These are phyloP conservation scores for Xylariaceae sp. DNA, from an alignment of 2,329 filamentous ascomycete genomes.

Conservation along the genomic window DNA sequence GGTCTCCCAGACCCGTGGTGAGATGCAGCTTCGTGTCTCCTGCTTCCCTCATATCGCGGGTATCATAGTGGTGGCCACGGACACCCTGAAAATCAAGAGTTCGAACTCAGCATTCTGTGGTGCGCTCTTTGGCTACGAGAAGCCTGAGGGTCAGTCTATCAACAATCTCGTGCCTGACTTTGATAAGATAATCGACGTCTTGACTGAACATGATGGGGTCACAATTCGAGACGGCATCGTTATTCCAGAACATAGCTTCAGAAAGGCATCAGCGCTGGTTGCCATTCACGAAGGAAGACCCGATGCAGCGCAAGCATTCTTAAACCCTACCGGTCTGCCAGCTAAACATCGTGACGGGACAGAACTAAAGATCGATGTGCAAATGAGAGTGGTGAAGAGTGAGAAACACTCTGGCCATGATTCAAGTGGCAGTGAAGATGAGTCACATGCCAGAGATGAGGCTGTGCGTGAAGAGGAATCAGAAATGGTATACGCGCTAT, in stretches of 20 bases:
- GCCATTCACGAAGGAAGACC: slow-evolving; percentile 77
- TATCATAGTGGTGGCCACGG: slow-evolving; percentile 85
- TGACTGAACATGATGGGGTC: slow-evolving; percentile 84
- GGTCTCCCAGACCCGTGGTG: slow-evolving; percentile 66
- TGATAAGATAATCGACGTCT: slow-evolving; percentile 72
- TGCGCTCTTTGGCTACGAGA: slow-evolving; percentile 84
- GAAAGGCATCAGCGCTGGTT: slow-evolving; percentile 79
- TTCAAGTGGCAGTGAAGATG: slow-evolving; percentile 25
- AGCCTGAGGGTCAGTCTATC: slow-evolving; percentile 75
- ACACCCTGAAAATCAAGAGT: slow-evolving; percentile 75
- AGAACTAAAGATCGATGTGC: slow-evolving; percentile 89
- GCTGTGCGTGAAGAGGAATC: slow-evolving; percentile 49
- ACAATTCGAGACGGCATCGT: slow-evolving; percentile 89
- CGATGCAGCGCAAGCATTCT: slow-evolving; percentile 73
- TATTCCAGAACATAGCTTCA: slow-evolving; percentile 92
- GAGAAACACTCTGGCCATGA: slow-evolving; percentile 55
- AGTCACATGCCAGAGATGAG: slow-evolving; percentile 31
- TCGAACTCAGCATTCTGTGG: slow-evolving; percentile 94
- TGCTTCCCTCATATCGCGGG: slow-evolving; percentile 97
- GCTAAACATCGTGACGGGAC: slow-evolving; percentile 88
- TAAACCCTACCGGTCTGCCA: slow-evolving; percentile 77
- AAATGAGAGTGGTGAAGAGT: slow-evolving; percentile 93
- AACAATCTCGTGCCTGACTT: slow-evolving; percentile 82
- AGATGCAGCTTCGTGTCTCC: slow-evolving; percentile 75
- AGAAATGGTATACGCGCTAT: slow-evolving; percentile 89